phyloP scores from a whole-genome alignment of 1,139 yeast species.

The Pneumocystis oryctolagi region DNA sequence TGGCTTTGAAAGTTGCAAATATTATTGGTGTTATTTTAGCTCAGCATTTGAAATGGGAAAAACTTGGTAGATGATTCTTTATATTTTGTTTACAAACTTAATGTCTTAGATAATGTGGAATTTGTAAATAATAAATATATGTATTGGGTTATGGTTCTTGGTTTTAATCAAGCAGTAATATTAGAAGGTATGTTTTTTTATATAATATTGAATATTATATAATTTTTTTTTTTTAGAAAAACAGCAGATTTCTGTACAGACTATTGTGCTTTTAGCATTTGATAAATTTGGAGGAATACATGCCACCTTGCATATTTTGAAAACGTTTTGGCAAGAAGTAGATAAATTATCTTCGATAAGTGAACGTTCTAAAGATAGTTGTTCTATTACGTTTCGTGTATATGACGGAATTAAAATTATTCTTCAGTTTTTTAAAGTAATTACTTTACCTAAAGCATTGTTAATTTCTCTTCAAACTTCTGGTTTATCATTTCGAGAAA shows the following conservation, averaged over 20 bases:
- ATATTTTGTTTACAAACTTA: background rate
- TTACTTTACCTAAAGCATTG: slow-evolving; percentile 14
- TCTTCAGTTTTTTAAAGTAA: slow-evolving; percentile 15
- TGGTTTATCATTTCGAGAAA: slow-evolving; percentile 18
- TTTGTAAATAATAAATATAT: slow-evolving; percentile 12
- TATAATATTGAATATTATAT: background rate
- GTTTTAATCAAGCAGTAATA: slow-evolving; percentile 12
- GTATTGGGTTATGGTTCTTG: slow-evolving; percentile 14
- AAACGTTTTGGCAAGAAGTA: slow-evolving; percentile 17
- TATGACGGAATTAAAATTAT: slow-evolving; percentile 16
- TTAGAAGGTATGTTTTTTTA: slow-evolving; percentile 16
- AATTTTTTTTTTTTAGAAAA: slow-evolving; percentile 14
- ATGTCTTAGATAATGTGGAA: slow-evolving; percentile 2
- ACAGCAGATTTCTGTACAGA: slow-evolving; percentile 4
- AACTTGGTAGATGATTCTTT: slow-evolving; percentile 10
- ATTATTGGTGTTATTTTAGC: slow-evolving; percentile 20
- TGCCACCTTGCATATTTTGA: slow-evolving; percentile 17
- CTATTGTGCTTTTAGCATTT: slow-evolving; percentile 11
- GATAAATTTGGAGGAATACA: slow-evolving; percentile 18
- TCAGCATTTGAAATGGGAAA: slow-evolving; percentile 17
- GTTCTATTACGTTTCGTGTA: slow-evolving; percentile 5
- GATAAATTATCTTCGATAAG: slow-evolving; percentile 11
- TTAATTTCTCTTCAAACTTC: slow-evolving; percentile 17
- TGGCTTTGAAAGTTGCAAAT: slow-evolving; percentile 22
- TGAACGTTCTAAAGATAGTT: slow-evolving; percentile 6